Base-by-base conservation (phyloP, 495 filamentous ascomycete genomes). In the Daldinia vernicosa region DNA sequence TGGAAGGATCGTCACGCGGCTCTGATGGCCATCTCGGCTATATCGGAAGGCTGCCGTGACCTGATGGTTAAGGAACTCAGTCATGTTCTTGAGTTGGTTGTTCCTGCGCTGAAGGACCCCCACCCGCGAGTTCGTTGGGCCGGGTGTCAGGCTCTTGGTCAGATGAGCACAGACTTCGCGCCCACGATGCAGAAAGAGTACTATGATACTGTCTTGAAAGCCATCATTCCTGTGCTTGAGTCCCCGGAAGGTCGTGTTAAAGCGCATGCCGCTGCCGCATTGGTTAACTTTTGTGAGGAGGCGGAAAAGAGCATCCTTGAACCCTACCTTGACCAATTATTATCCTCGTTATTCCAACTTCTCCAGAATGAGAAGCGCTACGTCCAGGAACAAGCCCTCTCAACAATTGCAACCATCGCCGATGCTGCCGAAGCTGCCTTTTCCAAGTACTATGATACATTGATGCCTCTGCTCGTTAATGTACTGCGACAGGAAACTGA, bases 141-240 rank as follows among this genome's bases (percentile, higher is more conserved):
- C 32, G 96, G 94, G 37, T 99, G 96, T 83, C 98, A 99, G 77
- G 96, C 96, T n/a, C 84, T 99, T 26, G 96, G 96, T 14, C 96
- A 99, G 79, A 99, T 99, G 96, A 98, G 96, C 80, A 99, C 96
- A 9, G 96, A 99, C 79, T 99, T 99, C 78, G 95, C 96, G 32
- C 95, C 94, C 1, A 97, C 92, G 12, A 98, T 99, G 96, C 96
- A 99, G 78, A 91, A 94, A 72, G 95, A 97, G 74, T 97, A 95
- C 79, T 94, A 96, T 74, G 85, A 90, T 51, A 83, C 89, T 40
- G 93, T 98, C 1, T 84, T 99, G 52, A 91, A 88, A 60, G 92
- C 92, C 69, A 97, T 99, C 52, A 93, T 98, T 62, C 94, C 94
- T 4, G 96, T 98, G 0, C 87, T 99, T 14, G 86, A 93, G 72